Evolutionary conservation across 768 basidiomycete species (phyloP), one percentile per base, ranked within the genome.

Genomic region (Gyrodon lividus): DNA sequence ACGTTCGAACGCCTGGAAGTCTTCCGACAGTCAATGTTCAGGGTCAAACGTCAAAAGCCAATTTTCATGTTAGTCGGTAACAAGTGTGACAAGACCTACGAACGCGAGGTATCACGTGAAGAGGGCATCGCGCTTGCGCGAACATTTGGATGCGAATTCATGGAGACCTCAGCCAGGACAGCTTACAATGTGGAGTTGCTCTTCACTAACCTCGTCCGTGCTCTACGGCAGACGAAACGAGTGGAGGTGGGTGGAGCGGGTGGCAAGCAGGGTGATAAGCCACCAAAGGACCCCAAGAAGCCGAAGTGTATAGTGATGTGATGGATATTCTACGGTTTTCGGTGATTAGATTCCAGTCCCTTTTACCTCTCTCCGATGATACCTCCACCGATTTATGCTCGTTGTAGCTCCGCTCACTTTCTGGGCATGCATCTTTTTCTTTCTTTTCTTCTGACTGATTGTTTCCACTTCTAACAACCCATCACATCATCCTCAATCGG

Each of bases 151-250:
- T 97, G 93, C 74, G 89, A 90, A 52, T 96, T 98, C 70, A 85
- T 93, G 69, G 96, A 98, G 70, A 94, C 96, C 28, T 91, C 87
- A n/a, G 96, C 96, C 33, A 96, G 96, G 77, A 94, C 92, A 33
- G 86, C 94, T 43, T 78, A 85, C 64, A 96, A 98, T 65, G 91
- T 98, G 52, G 93, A 98, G 64, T 78, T 80, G 13, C 83, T 96
- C 26, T 98, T 98, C 72, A 91, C 82, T 64, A 87, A 80, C 58
- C 82, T 96, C 54, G 92, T 98, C 50, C 87, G 90, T 54, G 80
- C 82, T 42, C 77, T 93, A 67, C 88, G 90, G 75, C 76, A 82
- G 61, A 87, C 84, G 65, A 78, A 79, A 71, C 70, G 71, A 57
- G 49, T 64, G 56, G 77, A 82, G 66, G 68, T 76, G 71, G 77